These are phyloP conservation scores for Combretum micranthum DNA, from an alignment of 345 rosid genomes.

Conservation along the genomic window DNA sequence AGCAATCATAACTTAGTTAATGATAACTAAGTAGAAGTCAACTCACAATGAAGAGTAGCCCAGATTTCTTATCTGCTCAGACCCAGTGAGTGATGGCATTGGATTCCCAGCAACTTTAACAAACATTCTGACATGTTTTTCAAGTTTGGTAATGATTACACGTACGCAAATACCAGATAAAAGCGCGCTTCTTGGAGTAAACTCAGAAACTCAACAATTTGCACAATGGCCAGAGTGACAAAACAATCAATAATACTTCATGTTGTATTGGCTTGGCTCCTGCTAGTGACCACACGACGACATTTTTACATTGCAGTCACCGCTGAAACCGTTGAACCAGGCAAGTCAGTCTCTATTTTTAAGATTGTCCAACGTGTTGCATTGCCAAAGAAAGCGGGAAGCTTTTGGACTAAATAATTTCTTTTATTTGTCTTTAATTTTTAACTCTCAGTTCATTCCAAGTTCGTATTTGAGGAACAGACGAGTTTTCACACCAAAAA, in stretches of 20 bases:
- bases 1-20: too few relatives aligned
- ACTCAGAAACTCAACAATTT: constrained; percentile 7
- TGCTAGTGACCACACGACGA: constrained; percentile 22
- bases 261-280: constrained; percentile 29
- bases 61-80: constrained; percentile 20
- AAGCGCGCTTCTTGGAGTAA: constrained; percentile 16
- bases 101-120: constrained; percentile 42
- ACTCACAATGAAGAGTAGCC: constrained; percentile 34
- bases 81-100: constrained; percentile 21
- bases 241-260: constrained; percentile 11
- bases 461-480: background rate
- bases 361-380: background rate
- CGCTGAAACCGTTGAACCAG: constrained; percentile 41
- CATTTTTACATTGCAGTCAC: constrained; percentile 10
- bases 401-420: background rate
- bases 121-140: constrained; percentile 20
- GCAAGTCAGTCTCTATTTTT: constrained; percentile 18
- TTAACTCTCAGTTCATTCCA: constrained; percentile 2
- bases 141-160: constrained; percentile 36
- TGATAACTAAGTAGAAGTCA: constrained; percentile 32
- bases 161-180: constrained; percentile 9
- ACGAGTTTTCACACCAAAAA: background rate
- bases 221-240: constrained; percentile 29
- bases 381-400: background rate
- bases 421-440: background rate